phyloP scores from a whole-genome alignment of 2,329 filamentous ascomycete genomes.

The Beauveria caledonica region DNA sequence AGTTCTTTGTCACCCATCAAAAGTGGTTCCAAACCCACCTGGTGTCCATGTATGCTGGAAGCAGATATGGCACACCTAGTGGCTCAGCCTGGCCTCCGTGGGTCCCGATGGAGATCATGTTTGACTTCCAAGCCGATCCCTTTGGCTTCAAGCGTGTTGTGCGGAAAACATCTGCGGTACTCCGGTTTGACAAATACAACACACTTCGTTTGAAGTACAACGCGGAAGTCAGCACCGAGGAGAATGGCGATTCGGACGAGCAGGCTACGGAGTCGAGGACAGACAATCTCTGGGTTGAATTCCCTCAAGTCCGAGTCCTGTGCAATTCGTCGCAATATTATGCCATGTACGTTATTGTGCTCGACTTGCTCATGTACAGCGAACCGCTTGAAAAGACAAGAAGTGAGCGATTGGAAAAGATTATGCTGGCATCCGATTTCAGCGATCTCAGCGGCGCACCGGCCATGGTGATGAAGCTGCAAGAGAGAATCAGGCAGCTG shows the following conservation, averaged over 20 bases:
- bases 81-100: conserved; percentile 94
- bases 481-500: conserved; percentile 85
- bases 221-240: conserved; percentile 70
- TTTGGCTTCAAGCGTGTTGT: conserved; percentile 98
- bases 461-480: conserved; percentile 82
- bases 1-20: conserved; percentile 95
- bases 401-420: conserved; percentile 90
- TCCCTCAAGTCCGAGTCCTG: conserved; percentile 85
- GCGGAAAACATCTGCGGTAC: conserved; percentile 87
- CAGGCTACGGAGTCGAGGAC: conserved; percentile 68
- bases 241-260: conserved; percentile 36
- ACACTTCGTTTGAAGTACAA: conserved; percentile 94
- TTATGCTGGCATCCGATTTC: conserved; percentile 97
- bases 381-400: conserved; percentile 97
- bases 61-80: conserved; percentile 76
- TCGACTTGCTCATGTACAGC: conserved; percentile 91
- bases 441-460: conserved; percentile 91
- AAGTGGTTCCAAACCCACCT: conserved; percentile 81
- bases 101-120: conserved; percentile 98
- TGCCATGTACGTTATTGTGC: conserved; percentile 93
- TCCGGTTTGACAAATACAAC: conserved; percentile 98
- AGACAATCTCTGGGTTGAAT: conserved; percentile 94
- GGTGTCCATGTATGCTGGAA: conserved; percentile 88
- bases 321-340: conserved; percentile 98
- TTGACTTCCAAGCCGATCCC: conserved; percentile 86